Percentiles rank a stretch among this genome's conserved stretches.
phyloP scores from a whole-genome alignment of 1,284 basidiomycete species.

The Apiotrichum brassicae region DNA sequence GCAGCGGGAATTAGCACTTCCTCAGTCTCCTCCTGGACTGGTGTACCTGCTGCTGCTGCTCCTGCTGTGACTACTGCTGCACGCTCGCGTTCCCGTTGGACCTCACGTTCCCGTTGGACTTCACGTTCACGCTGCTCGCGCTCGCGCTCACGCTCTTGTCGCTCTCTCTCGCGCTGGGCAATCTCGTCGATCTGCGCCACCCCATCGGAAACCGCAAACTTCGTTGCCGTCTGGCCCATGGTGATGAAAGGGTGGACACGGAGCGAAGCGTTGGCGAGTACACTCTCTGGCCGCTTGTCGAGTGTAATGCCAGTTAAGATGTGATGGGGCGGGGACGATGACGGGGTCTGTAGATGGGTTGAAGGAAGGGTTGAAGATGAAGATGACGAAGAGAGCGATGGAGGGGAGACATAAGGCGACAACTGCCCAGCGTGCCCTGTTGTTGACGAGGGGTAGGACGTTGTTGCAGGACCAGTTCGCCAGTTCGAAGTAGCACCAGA shows the following conservation, averaged over 20 bases:
- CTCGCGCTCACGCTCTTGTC: not conserved
- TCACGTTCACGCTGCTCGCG: not conserved
- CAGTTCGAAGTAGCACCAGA: too few species aligned
- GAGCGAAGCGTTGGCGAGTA: constrained; percentile 5
- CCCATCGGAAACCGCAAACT: not conserved
- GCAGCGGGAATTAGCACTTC: not conserved
- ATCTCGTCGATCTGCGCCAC: not conserved
- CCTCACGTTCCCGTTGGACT: not conserved
- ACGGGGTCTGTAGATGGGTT: not conserved
- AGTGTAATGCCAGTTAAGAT: not conserved
- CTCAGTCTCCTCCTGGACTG: not conserved
- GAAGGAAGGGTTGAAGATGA: not conserved
- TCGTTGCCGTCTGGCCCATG: constrained; percentile 9
- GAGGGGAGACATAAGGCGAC: too few species aligned
- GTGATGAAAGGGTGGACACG: constrained; percentile 14
- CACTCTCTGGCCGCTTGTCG: constrained; percentile 3
- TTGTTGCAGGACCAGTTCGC: too few species aligned
- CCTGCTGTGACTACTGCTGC: not conserved
- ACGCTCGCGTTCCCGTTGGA: not conserved
- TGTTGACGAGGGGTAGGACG: too few species aligned
- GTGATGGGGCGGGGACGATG: not conserved
- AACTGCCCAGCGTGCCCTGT: too few species aligned
- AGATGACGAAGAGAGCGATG: not conserved
- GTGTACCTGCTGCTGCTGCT: not conserved
- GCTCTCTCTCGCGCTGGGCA: not conserved